Percentiles rank a stretch among this genome's conserved stretches.
Conservation (phyloP, 2,329 filamentous ascomycete genomes). For the Cercospora beticola region DNA sequence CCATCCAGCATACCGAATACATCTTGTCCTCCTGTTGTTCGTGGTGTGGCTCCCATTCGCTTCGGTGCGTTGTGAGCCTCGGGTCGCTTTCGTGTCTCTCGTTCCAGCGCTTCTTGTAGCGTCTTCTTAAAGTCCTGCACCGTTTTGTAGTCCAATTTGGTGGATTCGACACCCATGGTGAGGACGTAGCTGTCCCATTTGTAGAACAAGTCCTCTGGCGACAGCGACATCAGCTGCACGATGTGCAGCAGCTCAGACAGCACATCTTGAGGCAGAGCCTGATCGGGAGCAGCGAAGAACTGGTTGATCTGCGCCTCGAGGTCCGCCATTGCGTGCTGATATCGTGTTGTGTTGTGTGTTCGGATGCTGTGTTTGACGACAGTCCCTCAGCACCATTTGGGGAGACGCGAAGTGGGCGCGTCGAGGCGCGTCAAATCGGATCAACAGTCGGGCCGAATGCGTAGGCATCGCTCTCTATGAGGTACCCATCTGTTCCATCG, state of each 20-base stretch:
- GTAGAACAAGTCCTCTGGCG: slow-evolving; percentile 85
- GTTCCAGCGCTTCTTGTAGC: slow-evolving; percentile 79
- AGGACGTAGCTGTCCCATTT: slow-evolving; percentile 99
- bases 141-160: slow-evolving; percentile 67
- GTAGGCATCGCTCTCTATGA: neutral
- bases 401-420: slow-evolving; percentile 1
- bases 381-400: neutral
- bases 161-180: slow-evolving; percentile 83
- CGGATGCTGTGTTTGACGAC: neutral
- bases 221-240: slow-evolving; percentile 76
- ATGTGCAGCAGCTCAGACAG: slow-evolving; percentile 81
- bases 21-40: slow-evolving; percentile 58
- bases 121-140: slow-evolving; percentile 80
- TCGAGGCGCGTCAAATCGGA: neutral
- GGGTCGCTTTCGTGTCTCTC: slow-evolving; percentile 66
- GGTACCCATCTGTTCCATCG: neutral
- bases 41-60: slow-evolving; percentile 60
- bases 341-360: neutral
- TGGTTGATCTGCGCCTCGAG: slow-evolving; percentile 56
- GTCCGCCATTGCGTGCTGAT: slow-evolving; percentile 47
- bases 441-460: neutral
- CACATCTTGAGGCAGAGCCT: slow-evolving; percentile 71
- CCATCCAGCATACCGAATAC: slow-evolving; percentile 67
- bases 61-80: slow-evolving; percentile 60
- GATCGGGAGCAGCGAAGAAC: slow-evolving; percentile 55